Evolutionary conservation across 345 rosid species (phyloP).

Genomic region (Camelina sativa): DNA sequence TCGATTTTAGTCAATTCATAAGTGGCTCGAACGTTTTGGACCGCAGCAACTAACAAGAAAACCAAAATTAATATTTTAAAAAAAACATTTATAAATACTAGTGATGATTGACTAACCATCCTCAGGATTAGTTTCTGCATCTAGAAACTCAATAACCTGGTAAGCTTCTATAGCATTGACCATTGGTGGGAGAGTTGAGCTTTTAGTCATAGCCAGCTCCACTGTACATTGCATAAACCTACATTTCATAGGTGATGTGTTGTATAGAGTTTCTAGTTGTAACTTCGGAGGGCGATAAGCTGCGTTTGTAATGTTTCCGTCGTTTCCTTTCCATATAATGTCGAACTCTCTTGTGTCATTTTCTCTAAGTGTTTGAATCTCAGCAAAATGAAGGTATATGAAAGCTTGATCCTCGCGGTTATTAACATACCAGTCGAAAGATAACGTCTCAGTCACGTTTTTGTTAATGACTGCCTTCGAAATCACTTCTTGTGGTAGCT

Average conservation of each 20-base stretch:
- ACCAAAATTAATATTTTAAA: background rate
- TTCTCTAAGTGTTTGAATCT: constrained; percentile 27
- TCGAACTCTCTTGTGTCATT: constrained; percentile 36
- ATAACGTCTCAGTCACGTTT: constrained; percentile 36
- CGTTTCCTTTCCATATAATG: constrained; percentile 22
- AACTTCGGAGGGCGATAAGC: constrained; percentile 30
- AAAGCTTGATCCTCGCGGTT: background rate
- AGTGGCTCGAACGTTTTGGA: constrained; percentile 42
- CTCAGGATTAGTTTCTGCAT: constrained; percentile 31
- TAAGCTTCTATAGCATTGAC: constrained; percentile 33
- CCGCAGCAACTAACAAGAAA: constrained; percentile 39
- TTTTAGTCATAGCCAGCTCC: constrained; percentile 20
- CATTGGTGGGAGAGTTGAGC: constrained; percentile 39
- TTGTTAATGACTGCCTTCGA: constrained; percentile 22
- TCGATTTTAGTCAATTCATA: constrained; percentile 41
- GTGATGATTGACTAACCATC: constrained; percentile 35
- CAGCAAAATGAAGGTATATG: constrained; percentile 48
- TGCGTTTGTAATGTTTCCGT: background rate
- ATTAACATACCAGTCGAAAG: constrained; percentile 15
- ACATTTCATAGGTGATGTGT: constrained; percentile 23
- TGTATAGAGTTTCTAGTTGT: constrained; percentile 28
- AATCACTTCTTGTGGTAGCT: constrained; percentile 28
- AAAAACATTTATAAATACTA: background rate
- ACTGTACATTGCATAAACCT: constrained; percentile 4
- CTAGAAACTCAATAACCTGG: constrained; percentile 10